phyloP scores from a whole-genome alignment of 257 asterid species.

The Nicotiana otophora region DNA sequence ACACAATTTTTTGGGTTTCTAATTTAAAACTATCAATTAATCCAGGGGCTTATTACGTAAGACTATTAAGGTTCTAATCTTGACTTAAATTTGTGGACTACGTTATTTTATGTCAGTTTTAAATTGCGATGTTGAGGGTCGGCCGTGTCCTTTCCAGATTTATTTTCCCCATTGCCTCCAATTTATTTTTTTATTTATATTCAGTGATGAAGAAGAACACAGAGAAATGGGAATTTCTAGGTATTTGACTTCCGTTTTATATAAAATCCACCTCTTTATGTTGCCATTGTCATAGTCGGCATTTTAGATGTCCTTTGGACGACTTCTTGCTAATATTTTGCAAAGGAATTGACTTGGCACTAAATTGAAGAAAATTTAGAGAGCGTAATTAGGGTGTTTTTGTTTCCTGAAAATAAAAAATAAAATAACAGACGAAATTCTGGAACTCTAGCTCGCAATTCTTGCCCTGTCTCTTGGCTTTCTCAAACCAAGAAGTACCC shows the following conservation, averaged over 20 bases:
- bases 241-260: background rate
- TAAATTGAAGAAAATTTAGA: too few relatives aligned
- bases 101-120: background rate
- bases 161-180: background rate
- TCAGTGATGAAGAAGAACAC: background rate
- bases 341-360: too few relatives aligned
- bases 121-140: background rate
- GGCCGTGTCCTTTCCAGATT: background rate
- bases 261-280: background rate
- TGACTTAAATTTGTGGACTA: background rate
- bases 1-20: too few relatives aligned
- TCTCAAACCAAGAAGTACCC: too few relatives aligned
- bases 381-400: too few relatives aligned
- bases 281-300: too few relatives aligned
- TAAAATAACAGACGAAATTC: too few relatives aligned
- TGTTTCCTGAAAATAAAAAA: too few relatives aligned
- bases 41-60: background rate
- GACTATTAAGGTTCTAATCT: background rate
- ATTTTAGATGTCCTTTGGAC: too few relatives aligned
- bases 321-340: too few relatives aligned
- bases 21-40: too few relatives aligned
- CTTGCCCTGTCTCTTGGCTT: background rate
- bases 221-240: background rate
- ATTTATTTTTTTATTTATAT: background rate
- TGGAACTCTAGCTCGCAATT: too few relatives aligned